These are phyloP conservation scores for Neurospora sp. DNA, from an alignment of 495 filamentous ascomycete species.

Conservation along the genomic window DNA sequence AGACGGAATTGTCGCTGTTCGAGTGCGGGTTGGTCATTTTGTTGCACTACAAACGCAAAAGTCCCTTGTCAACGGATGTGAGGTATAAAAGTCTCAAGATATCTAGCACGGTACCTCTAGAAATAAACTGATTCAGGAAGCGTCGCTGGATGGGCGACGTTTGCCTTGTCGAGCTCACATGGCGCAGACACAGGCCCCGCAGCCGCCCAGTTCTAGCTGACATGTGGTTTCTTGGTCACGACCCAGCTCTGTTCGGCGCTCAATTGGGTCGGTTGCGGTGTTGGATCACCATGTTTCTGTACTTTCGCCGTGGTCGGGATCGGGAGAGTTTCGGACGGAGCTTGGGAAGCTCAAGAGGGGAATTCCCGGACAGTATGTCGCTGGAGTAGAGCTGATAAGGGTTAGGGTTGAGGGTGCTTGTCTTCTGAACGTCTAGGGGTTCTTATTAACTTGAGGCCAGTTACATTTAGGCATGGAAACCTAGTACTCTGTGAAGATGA, in stretches of 20 bases:
- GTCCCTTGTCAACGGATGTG: background rate
- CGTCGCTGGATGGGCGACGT: slow-evolving; percentile 13
- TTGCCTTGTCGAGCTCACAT: slow-evolving; percentile 3
- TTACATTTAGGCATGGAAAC: background rate
- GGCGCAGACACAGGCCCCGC: slow-evolving; percentile 12
- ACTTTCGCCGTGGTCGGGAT: background rate
- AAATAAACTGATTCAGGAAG: slow-evolving; percentile 21
- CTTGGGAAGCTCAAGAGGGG: background rate
- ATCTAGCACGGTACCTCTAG: slow-evolving; percentile 5
- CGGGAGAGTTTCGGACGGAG: background rate
- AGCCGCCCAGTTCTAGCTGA: slow-evolving; percentile 10
- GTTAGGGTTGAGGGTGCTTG: background rate
- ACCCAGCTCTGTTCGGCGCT: background rate
- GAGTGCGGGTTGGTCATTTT: background rate
- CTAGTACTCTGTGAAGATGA: background rate
- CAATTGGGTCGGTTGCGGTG: slow-evolving; percentile 5
- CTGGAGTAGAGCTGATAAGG: background rate
- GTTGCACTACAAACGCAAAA: background rate
- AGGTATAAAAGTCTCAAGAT: background rate
- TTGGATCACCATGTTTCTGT: background rate
- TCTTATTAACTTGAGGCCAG: background rate
- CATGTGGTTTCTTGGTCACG: slow-evolving; percentile 8
- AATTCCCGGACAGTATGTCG: background rate
- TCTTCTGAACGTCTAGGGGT: background rate
- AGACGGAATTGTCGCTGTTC: slow-evolving; percentile 28